Conservation (phyloP, 306 rosid genomes). For the Ceratonia siliqua region DNA sequence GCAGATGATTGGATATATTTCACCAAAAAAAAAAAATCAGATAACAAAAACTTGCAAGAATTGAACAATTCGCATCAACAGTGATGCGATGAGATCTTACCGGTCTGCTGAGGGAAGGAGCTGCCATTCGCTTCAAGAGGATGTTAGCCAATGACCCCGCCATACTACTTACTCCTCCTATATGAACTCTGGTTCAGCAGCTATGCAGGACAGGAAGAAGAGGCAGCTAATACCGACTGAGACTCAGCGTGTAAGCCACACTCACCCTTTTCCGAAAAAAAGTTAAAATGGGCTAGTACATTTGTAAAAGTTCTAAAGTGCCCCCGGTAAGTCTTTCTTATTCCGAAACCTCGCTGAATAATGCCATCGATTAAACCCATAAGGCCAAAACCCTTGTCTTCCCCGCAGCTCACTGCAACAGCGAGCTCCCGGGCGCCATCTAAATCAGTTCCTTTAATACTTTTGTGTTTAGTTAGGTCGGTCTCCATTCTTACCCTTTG, state of each 20-base stretch:
- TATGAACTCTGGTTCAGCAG: neutral
- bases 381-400: conserved; percentile 21
- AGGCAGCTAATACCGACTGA: neutral
- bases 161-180: neutral
- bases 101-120: conserved; percentile 4
- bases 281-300: neutral
- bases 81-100: neutral
- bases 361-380: neutral
- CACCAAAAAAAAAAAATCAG: neutral
- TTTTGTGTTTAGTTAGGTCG: neutral
- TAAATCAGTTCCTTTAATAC: neutral
- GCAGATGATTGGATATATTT: neutral
- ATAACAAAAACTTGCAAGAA: neutral
- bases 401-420: conserved; percentile 16
- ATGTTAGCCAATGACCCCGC: conserved; percentile 15
- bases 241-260: neutral
- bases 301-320: neutral
- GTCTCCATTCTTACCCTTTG: neutral
- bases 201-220: neutral
- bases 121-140: conserved; percentile 18
- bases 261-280: neutral
- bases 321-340: neutral
- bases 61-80: neutral
- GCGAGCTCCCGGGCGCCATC: conserved; percentile 16
- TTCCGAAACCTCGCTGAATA: neutral